Conservation (phyloP, 1,284 basidiomycete genomes). For the Ustilago cynodontis region DNA sequence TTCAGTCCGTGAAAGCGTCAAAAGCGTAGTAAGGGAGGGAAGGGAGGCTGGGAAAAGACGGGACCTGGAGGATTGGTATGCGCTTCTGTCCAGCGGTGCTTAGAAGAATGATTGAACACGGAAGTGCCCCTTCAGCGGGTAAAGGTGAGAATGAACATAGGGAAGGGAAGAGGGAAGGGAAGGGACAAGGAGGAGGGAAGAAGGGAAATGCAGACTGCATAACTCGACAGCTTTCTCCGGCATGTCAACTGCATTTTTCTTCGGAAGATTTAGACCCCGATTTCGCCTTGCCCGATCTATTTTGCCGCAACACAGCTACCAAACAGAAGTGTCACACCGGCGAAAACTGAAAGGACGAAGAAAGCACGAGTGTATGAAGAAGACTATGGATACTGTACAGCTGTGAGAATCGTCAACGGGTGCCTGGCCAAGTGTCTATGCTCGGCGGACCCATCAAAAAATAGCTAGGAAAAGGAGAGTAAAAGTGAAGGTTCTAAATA, state of each 20-base stretch:
- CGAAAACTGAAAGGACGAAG: background rate
- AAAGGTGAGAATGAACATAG: background rate
- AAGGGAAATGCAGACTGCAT: slow-evolving; percentile 26
- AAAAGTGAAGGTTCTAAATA: slow-evolving; percentile 4
- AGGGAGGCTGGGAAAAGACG: no score
- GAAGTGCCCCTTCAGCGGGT: background rate
- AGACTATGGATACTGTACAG: slow-evolving; percentile 25
- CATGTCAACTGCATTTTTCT: slow-evolving; percentile 29
- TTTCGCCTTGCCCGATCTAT: slow-evolving; percentile 6
- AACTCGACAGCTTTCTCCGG: slow-evolving; percentile 34
- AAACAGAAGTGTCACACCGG: slow-evolving; percentile 1
- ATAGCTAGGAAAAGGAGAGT: background rate
- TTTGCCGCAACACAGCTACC: background rate
- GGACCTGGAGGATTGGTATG: slow-evolving; percentile 17
- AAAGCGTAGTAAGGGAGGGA: no score
- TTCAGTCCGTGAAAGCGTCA: background rate
- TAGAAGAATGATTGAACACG: background rate
- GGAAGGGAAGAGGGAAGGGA: background rate
- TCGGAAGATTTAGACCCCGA: slow-evolving; percentile 7
- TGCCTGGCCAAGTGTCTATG: background rate
- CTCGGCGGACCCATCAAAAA: slow-evolving; percentile 10
- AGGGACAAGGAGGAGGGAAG: background rate
- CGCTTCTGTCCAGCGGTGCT: background rate
- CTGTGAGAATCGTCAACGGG: background rate
- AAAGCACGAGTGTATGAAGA: background rate